Evolutionary conservation across 768 basidiomycete species (phyloP).

Genomic region (Hemileccinum impolitum): DNA sequence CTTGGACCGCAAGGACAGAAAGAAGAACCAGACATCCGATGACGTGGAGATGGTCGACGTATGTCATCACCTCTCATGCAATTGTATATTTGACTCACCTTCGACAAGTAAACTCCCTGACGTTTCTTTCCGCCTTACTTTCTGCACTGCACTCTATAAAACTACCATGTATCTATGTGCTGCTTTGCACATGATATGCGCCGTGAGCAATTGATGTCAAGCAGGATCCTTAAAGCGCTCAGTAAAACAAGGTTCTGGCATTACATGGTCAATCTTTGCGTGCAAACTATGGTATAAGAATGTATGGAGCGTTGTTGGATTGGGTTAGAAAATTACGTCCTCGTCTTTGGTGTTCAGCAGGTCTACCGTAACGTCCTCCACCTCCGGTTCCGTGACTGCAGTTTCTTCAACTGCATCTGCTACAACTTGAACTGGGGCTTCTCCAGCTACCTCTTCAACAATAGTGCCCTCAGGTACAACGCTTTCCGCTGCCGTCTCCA

Average conservation of each 20-base stretch:
- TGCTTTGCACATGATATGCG: slow-evolving; percentile 52
- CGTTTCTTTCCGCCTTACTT: slow-evolving; percentile 9
- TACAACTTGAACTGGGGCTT: slow-evolving; percentile 24
- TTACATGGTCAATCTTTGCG: slow-evolving; percentile 4
- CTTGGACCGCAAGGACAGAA: slow-evolving; percentile 80
- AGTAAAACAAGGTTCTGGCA: slow-evolving; percentile 10
- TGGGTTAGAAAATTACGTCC: slow-evolving; percentile 84
- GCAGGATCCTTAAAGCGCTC: neutral
- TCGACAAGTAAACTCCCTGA: slow-evolving; percentile 22
- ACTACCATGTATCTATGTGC: slow-evolving; percentile 67
- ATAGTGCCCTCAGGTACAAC: neutral
- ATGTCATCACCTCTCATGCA: slow-evolving; percentile 33
- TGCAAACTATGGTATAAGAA: slow-evolving; percentile 12
- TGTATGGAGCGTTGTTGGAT: neutral
- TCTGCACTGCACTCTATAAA: slow-evolving; percentile 38
- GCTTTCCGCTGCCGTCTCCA: slow-evolving; percentile 2
- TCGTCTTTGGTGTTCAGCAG: slow-evolving; percentile 84
- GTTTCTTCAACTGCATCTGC: slow-evolving; percentile 24
- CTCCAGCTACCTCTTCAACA: slow-evolving; percentile 24
- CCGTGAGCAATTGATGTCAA: slow-evolving; percentile 33
- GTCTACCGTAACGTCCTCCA: slow-evolving; percentile 44
- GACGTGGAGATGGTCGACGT: slow-evolving; percentile 84
- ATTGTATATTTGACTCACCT: slow-evolving; percentile 11
- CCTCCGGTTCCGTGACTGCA: slow-evolving; percentile 11
- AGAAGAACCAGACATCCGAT: slow-evolving; percentile 53